These are phyloP conservation scores for Nakaseomyces uthaithaninus DNA, from an alignment of 1,139 yeast genomes.

Conservation along the genomic window DNA sequence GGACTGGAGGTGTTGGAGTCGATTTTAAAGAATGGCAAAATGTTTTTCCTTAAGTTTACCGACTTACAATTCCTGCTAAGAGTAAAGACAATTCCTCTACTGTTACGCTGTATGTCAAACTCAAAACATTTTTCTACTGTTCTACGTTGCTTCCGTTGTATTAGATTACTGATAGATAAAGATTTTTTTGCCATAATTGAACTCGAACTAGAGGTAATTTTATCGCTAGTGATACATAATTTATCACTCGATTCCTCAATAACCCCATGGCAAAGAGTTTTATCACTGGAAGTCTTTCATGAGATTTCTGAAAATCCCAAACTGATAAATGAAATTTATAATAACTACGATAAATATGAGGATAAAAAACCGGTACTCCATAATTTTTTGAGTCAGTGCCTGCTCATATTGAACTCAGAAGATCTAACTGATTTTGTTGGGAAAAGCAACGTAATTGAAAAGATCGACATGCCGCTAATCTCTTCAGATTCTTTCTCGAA, in stretches of 20 bases:
- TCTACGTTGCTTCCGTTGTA: conserved; percentile 66
- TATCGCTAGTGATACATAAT: conserved; percentile 65
- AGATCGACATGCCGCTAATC: conserved; percentile 27
- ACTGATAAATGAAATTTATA: conserved; percentile 46
- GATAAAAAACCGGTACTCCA: conserved; percentile 55
- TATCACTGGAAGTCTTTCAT: conserved; percentile 65
- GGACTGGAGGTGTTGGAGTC: conserved; percentile 78
- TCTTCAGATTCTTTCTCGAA: conserved; percentile 35
- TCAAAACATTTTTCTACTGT: conserved; percentile 56
- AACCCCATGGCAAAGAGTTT: conserved; percentile 61
- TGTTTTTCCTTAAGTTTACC: conserved; percentile 46
- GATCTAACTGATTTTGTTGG: conserved; percentile 36
- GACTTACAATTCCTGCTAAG: conserved; percentile 63
- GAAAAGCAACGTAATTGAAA: conserved; percentile 27
- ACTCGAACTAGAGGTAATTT: conserved; percentile 72
- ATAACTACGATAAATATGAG: conserved; percentile 50
- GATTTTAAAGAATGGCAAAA: conserved; percentile 43
- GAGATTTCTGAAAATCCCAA: conserved; percentile 51
- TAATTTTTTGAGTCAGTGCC: conserved; percentile 48
- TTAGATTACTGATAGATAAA: conserved; percentile 50
- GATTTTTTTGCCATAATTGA: conserved; percentile 51
- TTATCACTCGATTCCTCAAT: conserved; percentile 43
- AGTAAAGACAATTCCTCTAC: conserved; percentile 62
- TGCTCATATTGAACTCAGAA: conserved; percentile 28
- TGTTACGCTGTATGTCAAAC: conserved; percentile 52